Base-by-base conservation (phyloP, 129 eudicot genomes). In the Rutidosis leptorrhynchoides region DNA sequence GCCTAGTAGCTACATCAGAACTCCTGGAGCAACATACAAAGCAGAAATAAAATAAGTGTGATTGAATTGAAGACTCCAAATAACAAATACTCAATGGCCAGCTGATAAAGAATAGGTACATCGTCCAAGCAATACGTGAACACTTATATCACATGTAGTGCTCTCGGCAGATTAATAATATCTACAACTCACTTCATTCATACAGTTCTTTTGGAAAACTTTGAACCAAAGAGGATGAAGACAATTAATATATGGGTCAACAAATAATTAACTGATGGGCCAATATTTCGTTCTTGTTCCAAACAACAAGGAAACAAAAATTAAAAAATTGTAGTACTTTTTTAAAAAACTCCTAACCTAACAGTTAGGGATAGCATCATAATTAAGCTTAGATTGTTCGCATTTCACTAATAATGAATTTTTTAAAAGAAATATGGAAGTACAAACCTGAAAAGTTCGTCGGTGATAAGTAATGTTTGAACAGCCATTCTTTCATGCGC, bases 401-500 rank as follows among this genome's bases (percentile, higher is more conserved):
- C 55, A 49, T 10, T n/a, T 2, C 9, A 20, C 55, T n/a, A 7
- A 9, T 49, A 17, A 49, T 3, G 1, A 17, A 23, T 17, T 16
- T 56, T 43, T 1, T 55, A 15, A 17, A 59, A 16, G n/a, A n/a
- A n/a, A 16, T 60, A 5, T n/a, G 20, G 42, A 70, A 59, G 26
- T 46, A 83, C 68, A 19, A 32, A 87, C 97, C 94, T 85, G 81
- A 93, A 93, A 69, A 85, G 89, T 72, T 92, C 92, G 62, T 92
- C 98, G 0, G 98, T 92, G 61, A 92, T 71, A 28, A 92, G 96
- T 76, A 92, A 89, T 65, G 98, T 92, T 74, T 88, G 96, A 43
- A 92, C 76, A 71, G 98, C 96, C 98, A 88, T 92, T 65, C 95
- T 81, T 58, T 92, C 98, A 74, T 88, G 95, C 52, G 98, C 98